Conservation (phyloP, 305 asterid species). For the Fraxinus greggii region DNA sequence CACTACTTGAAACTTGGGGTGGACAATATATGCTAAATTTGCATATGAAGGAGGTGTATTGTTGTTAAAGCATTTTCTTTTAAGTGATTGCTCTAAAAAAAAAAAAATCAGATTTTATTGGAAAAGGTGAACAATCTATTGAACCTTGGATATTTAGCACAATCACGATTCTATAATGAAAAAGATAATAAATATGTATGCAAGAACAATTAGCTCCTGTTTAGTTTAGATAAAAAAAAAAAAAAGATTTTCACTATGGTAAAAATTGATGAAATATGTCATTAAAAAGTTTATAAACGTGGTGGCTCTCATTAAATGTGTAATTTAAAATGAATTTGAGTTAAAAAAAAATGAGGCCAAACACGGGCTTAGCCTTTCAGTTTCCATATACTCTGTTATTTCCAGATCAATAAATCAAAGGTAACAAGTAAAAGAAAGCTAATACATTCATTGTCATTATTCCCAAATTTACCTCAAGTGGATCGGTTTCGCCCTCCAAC, state of each 20-base stretch:
- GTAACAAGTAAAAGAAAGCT: not conserved
- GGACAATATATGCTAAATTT: not conserved
- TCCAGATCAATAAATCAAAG: not conserved
- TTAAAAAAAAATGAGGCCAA: not conserved
- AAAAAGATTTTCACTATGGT: too few species aligned
- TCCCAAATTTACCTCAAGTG: slow-evolving; percentile 40
- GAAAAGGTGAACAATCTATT: not conserved
- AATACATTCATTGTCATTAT: not conserved
- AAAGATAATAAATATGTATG: not conserved
- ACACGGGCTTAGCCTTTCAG: not conserved
- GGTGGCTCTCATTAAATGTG: too few species aligned
- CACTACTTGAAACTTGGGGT: not conserved
- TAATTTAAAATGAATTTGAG: too few species aligned
- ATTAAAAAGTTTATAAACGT: too few species aligned
- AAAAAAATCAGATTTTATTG: not conserved
- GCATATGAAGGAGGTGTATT: not conserved
- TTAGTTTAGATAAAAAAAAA: too few species aligned
- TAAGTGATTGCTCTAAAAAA: not conserved
- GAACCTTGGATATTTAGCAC: not conserved
- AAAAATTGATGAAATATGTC: too few species aligned
- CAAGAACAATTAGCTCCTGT: not conserved
- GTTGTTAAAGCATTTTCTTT: not conserved
- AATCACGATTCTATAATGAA: not conserved
- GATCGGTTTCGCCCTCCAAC: slow-evolving; percentile 51
- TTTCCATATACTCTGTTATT: not conserved